phyloP scores from a whole-genome alignment of 805 yeast species.

The Nakazawaea populi region DNA sequence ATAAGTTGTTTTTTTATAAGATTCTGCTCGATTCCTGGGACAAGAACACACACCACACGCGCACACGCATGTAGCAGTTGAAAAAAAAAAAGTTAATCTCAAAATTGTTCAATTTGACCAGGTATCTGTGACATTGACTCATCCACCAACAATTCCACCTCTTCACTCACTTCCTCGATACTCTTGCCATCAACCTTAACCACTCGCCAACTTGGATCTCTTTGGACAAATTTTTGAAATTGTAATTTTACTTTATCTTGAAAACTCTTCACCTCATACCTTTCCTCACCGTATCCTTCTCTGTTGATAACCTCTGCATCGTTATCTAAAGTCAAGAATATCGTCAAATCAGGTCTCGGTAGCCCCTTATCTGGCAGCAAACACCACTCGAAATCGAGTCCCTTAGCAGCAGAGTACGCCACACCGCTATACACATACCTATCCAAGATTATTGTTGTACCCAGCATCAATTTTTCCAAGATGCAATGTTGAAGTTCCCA shows the following conservation, averaged over 20 bases:
- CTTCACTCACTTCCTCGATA: conserved; percentile 48
- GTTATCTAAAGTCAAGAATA: conserved; percentile 64
- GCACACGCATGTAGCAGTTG: too few species aligned
- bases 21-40: too few species aligned
- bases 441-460: conserved; percentile 65
- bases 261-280: conserved; percentile 74
- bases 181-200: conserved; percentile 55
- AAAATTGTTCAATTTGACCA: background rate
- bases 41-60: too few species aligned
- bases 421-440: conserved; percentile 90
- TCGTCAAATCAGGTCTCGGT: conserved; percentile 77
- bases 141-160: conserved; percentile 34
- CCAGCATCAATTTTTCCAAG: conserved; percentile 36
- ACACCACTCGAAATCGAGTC: conserved; percentile 72
- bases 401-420: conserved; percentile 88
- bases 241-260: conserved; percentile 64
- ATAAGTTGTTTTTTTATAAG: too few species aligned
- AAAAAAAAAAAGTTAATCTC: background rate
- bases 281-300: conserved; percentile 88
- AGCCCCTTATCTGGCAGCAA: conserved; percentile 74
- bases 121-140: background rate
- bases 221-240: conserved; percentile 41
- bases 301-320: conserved; percentile 40
- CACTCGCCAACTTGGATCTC: conserved; percentile 30
- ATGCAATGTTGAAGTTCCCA: conserved; percentile 74